Conservation (phyloP, 2,329 filamentous ascomycete genomes). For the Alternaria alternata region DNA sequence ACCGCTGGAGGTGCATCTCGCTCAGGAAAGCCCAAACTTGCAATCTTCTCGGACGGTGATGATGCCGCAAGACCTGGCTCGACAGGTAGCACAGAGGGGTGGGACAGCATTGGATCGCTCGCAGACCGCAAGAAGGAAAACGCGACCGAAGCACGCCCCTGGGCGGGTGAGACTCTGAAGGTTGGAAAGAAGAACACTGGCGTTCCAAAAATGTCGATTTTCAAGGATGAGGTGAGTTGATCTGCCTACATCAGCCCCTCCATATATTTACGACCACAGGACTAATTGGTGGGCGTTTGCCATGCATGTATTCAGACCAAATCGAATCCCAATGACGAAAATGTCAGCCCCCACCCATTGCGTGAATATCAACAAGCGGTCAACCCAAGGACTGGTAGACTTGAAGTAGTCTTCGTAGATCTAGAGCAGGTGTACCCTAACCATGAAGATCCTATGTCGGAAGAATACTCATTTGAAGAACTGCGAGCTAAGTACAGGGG, state of each 20-base stretch:
- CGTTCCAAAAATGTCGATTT: constrained; percentile 85
- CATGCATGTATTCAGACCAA: constrained; percentile 61
- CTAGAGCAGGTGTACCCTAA: constrained; percentile 86
- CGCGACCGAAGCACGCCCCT: constrained; percentile 81
- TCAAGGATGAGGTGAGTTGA: constrained; percentile 91
- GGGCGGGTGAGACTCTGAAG: constrained; percentile 90
- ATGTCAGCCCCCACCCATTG: constrained; percentile 66
- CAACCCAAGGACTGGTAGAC: constrained; percentile 82
- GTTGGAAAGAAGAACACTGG: constrained; percentile 82
- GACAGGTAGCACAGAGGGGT: constrained; percentile 73
- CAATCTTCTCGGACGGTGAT: constrained; percentile 86
- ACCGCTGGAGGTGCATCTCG: constrained; percentile 64
- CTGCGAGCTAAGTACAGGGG: constrained; percentile 81
- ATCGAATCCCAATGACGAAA: constrained; percentile 48
- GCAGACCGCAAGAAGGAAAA: constrained; percentile 96
- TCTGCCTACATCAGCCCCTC: constrained; percentile 46
- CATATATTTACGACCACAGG: constrained; percentile 64
- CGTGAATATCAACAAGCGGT: constrained; percentile 81
- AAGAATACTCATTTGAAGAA: constrained; percentile 91
- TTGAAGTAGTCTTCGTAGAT: constrained; percentile 87
- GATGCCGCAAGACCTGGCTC: constrained; percentile 61
- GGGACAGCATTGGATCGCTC: constrained; percentile 90
- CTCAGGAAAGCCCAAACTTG: constrained; percentile 79
- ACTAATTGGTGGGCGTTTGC: constrained; percentile 77
- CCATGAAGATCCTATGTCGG: constrained; percentile 68